Base-by-base conservation (phyloP, 495 filamentous ascomycete species). In the Lentithecium fluviatile region DNA sequence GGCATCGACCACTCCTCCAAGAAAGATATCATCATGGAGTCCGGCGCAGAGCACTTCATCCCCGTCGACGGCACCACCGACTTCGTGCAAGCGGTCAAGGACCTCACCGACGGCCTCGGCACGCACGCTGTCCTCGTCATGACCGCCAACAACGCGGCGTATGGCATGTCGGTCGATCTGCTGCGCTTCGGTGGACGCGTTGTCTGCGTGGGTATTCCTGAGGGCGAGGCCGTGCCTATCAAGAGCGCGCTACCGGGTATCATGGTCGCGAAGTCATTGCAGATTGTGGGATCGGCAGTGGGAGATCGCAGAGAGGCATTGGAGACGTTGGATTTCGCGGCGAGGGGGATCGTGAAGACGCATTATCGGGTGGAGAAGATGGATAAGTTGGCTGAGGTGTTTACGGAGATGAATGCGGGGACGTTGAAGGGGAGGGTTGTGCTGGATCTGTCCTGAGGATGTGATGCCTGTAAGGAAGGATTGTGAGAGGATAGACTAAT, bases 131-230 rank as follows among this genome's bases (percentile, higher is more conserved):
- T 82, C 0, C 66, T 91, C 17, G 82, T 89, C 0, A 81, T 82
- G 49, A 85, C 86, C 0, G 80, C 82, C n/a, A 76, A 78, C 43
- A 87, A 89, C 63, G 77, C 74, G 2, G 86, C 86, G 0, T 91
- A 89, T 65, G 83, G 78, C 7, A 79, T 83, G 64, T 77, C 80
- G 3, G 32, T 85, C 42, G 73, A 77, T 42, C 73, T 89, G 65
- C 74, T 89, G 34, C 75, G 81, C 0, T 88, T 88, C 65, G 80
- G 82, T 50, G 87, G 87, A 0, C 80, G 81, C 0, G 56, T 83
- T 15, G 78, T 89, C 4, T 88, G 85, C 63, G 83, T 90, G 15
- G 87, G 87, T 0, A 75, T 90, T 19, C 87, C 87, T 0, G 85
- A 87, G 69, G 76, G 83, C 54, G 78, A 82, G 1, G 76, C 77